Evolutionary conservation across 345 rosid genomes (phyloP).

Genomic region (Adansonia digitata): DNA sequence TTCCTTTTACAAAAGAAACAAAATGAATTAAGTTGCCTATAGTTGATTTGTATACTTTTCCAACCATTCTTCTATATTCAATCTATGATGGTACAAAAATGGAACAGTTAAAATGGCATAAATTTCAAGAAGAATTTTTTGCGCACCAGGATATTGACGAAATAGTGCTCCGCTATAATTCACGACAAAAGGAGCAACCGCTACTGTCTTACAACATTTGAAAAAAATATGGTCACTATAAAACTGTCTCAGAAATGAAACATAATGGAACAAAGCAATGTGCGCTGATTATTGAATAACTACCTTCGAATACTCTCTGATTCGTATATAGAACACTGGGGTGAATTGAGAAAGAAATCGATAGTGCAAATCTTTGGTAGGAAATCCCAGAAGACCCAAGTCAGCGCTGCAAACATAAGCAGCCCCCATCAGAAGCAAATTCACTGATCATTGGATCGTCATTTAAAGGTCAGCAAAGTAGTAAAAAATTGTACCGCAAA

Average conservation of each 20-base stretch:
- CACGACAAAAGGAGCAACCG: constrained; percentile 76
- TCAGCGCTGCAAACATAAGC: constrained; percentile 68
- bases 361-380: constrained; percentile 87
- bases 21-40: neutral
- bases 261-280: neutral
- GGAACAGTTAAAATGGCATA: neutral
- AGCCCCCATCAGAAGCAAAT: constrained; percentile 11
- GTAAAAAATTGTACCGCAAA: constrained; percentile 53
- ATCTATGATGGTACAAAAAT: neutral
- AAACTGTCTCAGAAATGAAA: constrained; percentile 18
- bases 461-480: constrained; percentile 12
- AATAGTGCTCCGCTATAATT: constrained; percentile 91
- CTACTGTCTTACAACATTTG: constrained; percentile 63
- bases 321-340: constrained; percentile 77
- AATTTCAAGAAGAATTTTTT: neutral
- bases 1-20: neutral
- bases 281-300: constrained; percentile 9
- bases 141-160: constrained; percentile 86
- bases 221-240: constrained; percentile 24
- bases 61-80: neutral
- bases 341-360: constrained; percentile 84
- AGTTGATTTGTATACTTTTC: neutral
- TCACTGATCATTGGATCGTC: constrained; percentile 6
- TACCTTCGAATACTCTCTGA: constrained; percentile 95
- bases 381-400: constrained; percentile 87